phyloP scores from a whole-genome alignment of 306 rosid genomes.

The Canavalia ensiformis region DNA sequence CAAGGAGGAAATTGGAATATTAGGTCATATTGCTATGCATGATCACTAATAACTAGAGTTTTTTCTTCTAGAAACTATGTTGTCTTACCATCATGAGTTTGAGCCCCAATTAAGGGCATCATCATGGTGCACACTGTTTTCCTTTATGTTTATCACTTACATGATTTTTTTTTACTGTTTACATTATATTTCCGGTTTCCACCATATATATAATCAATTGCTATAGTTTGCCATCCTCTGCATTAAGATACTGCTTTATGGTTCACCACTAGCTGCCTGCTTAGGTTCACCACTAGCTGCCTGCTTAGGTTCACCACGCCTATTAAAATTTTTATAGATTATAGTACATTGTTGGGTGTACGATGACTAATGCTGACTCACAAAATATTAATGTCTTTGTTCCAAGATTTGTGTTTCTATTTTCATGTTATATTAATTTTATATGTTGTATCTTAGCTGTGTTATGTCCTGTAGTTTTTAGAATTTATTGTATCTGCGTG shows the following conservation, averaged over 20 bases:
- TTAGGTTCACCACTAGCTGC: background rate
- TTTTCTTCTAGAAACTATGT: slow-evolving; percentile 1
- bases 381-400: background rate
- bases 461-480: background rate
- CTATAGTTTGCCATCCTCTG: background rate
- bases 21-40: background rate
- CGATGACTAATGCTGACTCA: slow-evolving; percentile 11
- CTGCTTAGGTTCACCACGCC: background rate
- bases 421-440: background rate
- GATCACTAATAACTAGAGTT: background rate
- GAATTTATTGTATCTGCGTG: background rate
- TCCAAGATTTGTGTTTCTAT: slow-evolving; percentile 2
- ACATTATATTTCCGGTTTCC: background rate
- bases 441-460: background rate
- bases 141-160: slow-evolving; percentile 12
- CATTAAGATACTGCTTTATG: background rate
- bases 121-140: slow-evolving; percentile 17
- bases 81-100: slow-evolving; percentile 4
- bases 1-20: slow-evolving; percentile 22
- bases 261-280: background rate
- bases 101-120: background rate
- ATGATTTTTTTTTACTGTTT: background rate
- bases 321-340: background rate
- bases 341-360: background rate
- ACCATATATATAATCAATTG: slow-evolving; percentile 10